Evolutionary conservation across 75 land plant species (phyloP), one percentile per base, ranked within the genome.

Genomic region (Pseudotsuga menziesii): DNA sequence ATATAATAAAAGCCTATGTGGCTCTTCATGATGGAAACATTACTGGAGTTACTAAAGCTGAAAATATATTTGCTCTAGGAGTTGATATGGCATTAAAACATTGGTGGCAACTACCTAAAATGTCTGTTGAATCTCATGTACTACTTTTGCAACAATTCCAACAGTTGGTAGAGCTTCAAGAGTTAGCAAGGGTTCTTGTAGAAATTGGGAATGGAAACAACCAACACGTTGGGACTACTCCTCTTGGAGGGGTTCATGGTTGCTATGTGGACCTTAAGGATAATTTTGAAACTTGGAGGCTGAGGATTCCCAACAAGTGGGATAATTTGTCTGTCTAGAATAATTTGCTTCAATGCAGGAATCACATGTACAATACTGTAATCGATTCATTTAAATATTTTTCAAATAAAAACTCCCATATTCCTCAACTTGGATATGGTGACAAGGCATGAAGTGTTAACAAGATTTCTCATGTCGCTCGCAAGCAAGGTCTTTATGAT

Each of bases 381-480:
- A 96, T 96, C 58, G 92, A 91, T 80, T 97, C 99, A 29, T 96
- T 96, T 69, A 96, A 91, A 79, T 89, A 90, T 55, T 90, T 86
- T 83, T 85, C 79, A 62, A 66, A 73, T 60, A 92, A 91, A 57
- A 96, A 94, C 77, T 83, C 87, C 25, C 97, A 88, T 77, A 88
- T 93, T 69, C 94, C 91, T 80, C 98, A 96, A 66, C 93, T 96
- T 81, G 99, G 91, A 54, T 93, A 76, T 75, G 88, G 97, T 72
- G 97, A 93, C 75, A 96, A 96, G 61, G 99, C 99, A 60, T 96
- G 99, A 97, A 93, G 89, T 85, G 99, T 96, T 9, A 96, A 96
- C 75, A 96, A 92, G 85, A 89, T 96, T 83, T 97, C 99, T 27
- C 92, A 86, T 79, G 88, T 96, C 76, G 92, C 97, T 73, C 94